Evolutionary conservation across 768 basidiomycete genomes (phyloP).

Genomic region (Suillus hirtellus): DNA sequence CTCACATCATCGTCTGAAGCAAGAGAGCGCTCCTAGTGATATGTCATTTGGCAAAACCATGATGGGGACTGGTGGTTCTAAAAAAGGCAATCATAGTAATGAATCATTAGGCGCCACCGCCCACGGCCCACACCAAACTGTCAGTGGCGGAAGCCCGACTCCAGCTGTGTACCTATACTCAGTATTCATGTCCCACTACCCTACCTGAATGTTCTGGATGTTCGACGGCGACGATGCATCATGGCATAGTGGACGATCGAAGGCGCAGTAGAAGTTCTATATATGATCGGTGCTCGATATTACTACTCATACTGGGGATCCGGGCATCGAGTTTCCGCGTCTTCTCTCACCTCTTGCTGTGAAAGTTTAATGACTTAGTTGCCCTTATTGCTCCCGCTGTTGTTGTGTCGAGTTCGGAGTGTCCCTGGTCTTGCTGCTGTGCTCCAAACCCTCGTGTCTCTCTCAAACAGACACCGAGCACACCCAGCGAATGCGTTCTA

Average conservation of each 20-base stretch:
- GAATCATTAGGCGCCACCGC: neutral
- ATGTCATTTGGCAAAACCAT: neutral
- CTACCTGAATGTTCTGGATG: constrained; percentile 7
- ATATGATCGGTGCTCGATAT: no score
- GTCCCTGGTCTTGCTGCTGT: neutral
- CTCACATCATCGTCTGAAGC: neutral
- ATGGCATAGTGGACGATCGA: no score
- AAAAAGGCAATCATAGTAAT: constrained; percentile 27
- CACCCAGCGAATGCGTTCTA: neutral
- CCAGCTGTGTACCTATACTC: neutral
- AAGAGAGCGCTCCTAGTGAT: neutral
- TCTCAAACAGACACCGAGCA: neutral
- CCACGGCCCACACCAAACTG: neutral
- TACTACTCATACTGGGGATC: no score
- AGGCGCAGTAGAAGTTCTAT: no score
- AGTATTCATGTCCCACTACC: constrained; percentile 11
- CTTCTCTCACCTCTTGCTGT: neutral
- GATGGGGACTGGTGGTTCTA: constrained; percentile 8
- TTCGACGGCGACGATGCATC: no score
- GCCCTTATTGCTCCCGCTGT: neutral
- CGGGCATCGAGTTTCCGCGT: neutral
- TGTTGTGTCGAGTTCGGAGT: neutral
- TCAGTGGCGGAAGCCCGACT: neutral
- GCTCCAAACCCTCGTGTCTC: neutral
- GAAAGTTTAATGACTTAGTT: neutral